Conservation (phyloP, 2,329 filamentous ascomycete species). For the Paraphoma chrysanthemicola region DNA sequence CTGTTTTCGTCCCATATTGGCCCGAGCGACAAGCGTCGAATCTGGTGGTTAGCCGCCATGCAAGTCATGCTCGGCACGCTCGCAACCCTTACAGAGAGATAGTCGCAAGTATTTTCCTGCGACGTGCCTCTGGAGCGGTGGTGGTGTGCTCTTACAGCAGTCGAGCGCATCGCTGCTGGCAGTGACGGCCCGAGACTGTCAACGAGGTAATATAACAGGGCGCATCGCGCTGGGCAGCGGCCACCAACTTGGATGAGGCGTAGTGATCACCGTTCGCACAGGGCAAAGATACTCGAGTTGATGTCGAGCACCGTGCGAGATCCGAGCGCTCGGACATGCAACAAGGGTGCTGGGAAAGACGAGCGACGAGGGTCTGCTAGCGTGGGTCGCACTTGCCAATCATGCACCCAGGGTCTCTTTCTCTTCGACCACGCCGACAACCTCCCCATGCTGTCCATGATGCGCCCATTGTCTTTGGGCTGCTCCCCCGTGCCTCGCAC, state of each 20-base stretch:
- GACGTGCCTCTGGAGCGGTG: not conserved
- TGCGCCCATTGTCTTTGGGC: slow-evolving; percentile 16
- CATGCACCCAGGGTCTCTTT: slow-evolving; percentile 13
- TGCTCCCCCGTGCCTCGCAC: slow-evolving; percentile 4
- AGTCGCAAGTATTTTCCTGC: slow-evolving; percentile 9
- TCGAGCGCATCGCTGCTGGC: not conserved
- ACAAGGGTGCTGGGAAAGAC: slow-evolving; percentile 8
- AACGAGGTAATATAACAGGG: not conserved
- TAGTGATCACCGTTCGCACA: not conserved
- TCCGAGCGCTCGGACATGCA: slow-evolving; percentile 12
- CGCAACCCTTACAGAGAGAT: slow-evolving; percentile 9
- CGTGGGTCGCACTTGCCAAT: slow-evolving; percentile 19
- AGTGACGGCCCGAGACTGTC: not conserved
- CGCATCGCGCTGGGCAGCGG: not conserved
- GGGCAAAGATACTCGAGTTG: slow-evolving; percentile 15
- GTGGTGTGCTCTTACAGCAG: not conserved
- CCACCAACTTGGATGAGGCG: not conserved
- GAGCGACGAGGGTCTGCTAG: slow-evolving; percentile 8
- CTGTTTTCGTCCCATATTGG: slow-evolving; percentile 34
- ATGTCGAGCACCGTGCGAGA: slow-evolving; percentile 16
- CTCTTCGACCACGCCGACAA: slow-evolving; percentile 9
- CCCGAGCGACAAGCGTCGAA: slow-evolving; percentile 22
- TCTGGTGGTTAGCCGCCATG: slow-evolving; percentile 23
- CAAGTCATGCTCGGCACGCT: slow-evolving; percentile 29
- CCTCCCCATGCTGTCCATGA: not conserved